phyloP scores from a whole-genome alignment of 129 eudicot species.

The carrot (Daucus carota) region DH1_v3.0 NC_030387.2:5669001-5669500 shows the following conservation, averaged over 20 bases:
- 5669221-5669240: not conserved
- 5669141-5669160: not conserved
- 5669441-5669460: not conserved
- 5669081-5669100: constrained; percentile 88
- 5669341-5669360: constrained; percentile 50
- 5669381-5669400: constrained; percentile 6
- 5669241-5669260: constrained; percentile 31
- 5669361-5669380: constrained; percentile 3
- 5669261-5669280: constrained; percentile 92
- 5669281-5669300: constrained; percentile 71
- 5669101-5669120: constrained; percentile 93
- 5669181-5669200: not conserved
- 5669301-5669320: constrained; percentile 81
- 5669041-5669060: constrained; percentile 80
- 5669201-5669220: not conserved
- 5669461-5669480: not conserved
- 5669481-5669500: not conserved
- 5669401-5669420: not conserved
- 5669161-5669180: not conserved
- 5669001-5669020: not conserved
- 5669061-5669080: constrained; percentile 88
- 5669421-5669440: not conserved
- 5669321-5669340: constrained; percentile 99
- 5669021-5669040: constrained; percentile 2
- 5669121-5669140: not conserved